phyloP scores from a whole-genome alignment of 371 early-diverging fungal species.

The Cladochytrium tenue region DNA sequence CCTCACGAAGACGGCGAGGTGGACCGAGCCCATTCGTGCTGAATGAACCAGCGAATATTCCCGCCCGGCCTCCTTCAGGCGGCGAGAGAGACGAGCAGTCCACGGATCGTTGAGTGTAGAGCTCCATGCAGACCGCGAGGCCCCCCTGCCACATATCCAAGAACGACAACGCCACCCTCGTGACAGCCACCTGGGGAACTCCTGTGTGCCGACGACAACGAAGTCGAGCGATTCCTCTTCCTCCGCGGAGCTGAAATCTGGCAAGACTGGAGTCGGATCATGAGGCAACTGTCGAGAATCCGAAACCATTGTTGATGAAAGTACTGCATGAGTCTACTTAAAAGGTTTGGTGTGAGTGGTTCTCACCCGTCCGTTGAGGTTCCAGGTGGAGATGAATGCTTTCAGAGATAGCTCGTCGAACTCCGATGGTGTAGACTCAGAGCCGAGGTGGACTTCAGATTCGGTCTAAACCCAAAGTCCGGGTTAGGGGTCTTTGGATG shows the following conservation, averaged over 20 bases:
- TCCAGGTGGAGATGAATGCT: slow-evolving; percentile 21
- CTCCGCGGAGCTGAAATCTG: too few species aligned
- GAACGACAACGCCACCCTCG: too few species aligned
- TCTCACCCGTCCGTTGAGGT: slow-evolving; percentile 21
- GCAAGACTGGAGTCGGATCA: not conserved
- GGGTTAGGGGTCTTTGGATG: too few species aligned
- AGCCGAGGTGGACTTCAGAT: too few species aligned
- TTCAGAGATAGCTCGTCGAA: too few species aligned
- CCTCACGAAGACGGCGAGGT: slow-evolving; percentile 67
- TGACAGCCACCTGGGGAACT: not conserved
- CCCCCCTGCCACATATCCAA: slow-evolving; percentile 55
- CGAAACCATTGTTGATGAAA: not conserved
- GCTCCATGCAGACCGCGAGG: slow-evolving; percentile 43
- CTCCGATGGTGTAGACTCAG: too few species aligned
- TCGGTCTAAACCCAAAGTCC: too few species aligned
- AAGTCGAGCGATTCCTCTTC: too few species aligned
- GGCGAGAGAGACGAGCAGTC: too few species aligned
- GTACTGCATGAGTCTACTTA: not conserved
- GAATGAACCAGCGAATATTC: not conserved
- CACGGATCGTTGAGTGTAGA: not conserved
- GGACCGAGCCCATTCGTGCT: slow-evolving; percentile 42
- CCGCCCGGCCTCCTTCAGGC: too few species aligned
- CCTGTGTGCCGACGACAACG: not conserved
- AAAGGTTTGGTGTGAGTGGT: not conserved
- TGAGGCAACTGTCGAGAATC: not conserved